Percentiles rank a stretch among this genome's conserved stretches.
These are phyloP conservation scores for Aspergillus aculeatinus DNA, from an alignment of 2,329 filamentous ascomycete genomes.

Conservation along the genomic window DNA sequence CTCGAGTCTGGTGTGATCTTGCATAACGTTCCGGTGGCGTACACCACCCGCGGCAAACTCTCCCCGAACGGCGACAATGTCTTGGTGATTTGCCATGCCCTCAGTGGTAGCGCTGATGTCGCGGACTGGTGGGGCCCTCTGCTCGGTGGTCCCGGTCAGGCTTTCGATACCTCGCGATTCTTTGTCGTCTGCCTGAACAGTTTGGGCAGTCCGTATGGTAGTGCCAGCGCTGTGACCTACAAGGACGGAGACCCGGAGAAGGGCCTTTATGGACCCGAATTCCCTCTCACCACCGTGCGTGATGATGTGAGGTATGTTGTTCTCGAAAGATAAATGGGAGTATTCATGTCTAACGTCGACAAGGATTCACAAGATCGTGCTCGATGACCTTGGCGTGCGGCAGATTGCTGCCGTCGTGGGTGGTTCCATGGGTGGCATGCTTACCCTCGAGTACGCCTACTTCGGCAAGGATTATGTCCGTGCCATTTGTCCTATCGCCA, in stretches of 20 bases:
- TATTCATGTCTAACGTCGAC: slow-evolving; percentile 8
- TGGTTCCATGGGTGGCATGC: slow-evolving; percentile 61
- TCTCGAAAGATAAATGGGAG: background rate
- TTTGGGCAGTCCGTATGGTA: slow-evolving; percentile 56
- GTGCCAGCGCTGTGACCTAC: slow-evolving; percentile 63
- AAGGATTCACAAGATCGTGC: slow-evolving; percentile 55
- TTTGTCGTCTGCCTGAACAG: slow-evolving; percentile 57
- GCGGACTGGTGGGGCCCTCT: slow-evolving; percentile 58
- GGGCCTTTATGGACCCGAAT: slow-evolving; percentile 88
- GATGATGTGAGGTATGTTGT: slow-evolving; percentile 83
- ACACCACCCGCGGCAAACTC: slow-evolving; percentile 61
- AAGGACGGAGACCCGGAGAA: slow-evolving; percentile 75
- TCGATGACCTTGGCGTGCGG: slow-evolving; percentile 55
- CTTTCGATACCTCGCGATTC: slow-evolving; percentile 54
- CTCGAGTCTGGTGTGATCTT: slow-evolving; percentile 89
- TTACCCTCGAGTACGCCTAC: slow-evolving; percentile 63
- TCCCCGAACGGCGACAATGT: slow-evolving; percentile 60
- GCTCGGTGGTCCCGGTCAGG: slow-evolving; percentile 53
- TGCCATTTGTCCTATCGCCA: slow-evolving; percentile 56
- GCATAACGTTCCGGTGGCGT: slow-evolving; percentile 68
- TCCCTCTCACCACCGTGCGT: slow-evolving; percentile 89
- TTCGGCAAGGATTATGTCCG: slow-evolving; percentile 64
- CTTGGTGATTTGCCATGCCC: slow-evolving; percentile 60
- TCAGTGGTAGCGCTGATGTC: slow-evolving; percentile 57
- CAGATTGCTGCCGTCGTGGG: slow-evolving; percentile 57